These are phyloP conservation scores for Fusarium stilboides DNA, from an alignment of 2,329 filamentous ascomycete genomes.

Conservation along the genomic window DNA sequence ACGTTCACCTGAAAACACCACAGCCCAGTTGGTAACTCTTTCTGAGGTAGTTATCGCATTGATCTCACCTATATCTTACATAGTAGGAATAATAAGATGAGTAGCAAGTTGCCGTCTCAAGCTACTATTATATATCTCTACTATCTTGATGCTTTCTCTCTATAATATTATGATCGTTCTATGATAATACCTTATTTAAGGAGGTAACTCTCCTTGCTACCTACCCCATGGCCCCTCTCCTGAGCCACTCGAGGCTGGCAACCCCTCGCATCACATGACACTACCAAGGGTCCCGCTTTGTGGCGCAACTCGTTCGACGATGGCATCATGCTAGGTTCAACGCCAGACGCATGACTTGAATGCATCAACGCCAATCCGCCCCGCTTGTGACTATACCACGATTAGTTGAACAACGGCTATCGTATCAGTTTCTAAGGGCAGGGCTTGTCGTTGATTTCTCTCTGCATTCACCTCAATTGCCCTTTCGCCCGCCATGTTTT, in stretches of 20 bases:
- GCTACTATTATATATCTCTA: too few relatives aligned
- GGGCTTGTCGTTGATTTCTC: slow-evolving; percentile 32
- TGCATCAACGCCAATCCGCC: slow-evolving; percentile 20
- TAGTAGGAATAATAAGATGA: too few relatives aligned
- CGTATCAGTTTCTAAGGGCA: slow-evolving; percentile 5
- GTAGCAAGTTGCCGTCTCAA: too few relatives aligned
- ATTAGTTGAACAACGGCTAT: background rate
- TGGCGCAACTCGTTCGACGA: slow-evolving; percentile 45
- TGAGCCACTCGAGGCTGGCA: slow-evolving; percentile 37
- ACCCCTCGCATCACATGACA: slow-evolving; percentile 47
- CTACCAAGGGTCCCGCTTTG: slow-evolving; percentile 34
- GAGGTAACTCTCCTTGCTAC: too few relatives aligned
- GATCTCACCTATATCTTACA: too few relatives aligned
- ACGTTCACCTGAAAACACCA: background rate
- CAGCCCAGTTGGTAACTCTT: too few relatives aligned
- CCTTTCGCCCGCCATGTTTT: slow-evolving; percentile 53
- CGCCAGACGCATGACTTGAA: slow-evolving; percentile 26
- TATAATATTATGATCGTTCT: too few relatives aligned
- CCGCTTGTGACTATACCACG: slow-evolving; percentile 16
- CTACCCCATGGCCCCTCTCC: slow-evolving; percentile 7
- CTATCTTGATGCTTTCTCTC: too few relatives aligned
- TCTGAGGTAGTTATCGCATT: too few relatives aligned
- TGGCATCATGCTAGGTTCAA: slow-evolving; percentile 46
- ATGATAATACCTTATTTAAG: too few relatives aligned
- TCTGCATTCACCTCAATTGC: slow-evolving; percentile 54